Percentiles rank a stretch among this genome's conserved stretches.
Conservation (phyloP, 352 stramenopile species). For the Pythium utonaiense region DNA sequence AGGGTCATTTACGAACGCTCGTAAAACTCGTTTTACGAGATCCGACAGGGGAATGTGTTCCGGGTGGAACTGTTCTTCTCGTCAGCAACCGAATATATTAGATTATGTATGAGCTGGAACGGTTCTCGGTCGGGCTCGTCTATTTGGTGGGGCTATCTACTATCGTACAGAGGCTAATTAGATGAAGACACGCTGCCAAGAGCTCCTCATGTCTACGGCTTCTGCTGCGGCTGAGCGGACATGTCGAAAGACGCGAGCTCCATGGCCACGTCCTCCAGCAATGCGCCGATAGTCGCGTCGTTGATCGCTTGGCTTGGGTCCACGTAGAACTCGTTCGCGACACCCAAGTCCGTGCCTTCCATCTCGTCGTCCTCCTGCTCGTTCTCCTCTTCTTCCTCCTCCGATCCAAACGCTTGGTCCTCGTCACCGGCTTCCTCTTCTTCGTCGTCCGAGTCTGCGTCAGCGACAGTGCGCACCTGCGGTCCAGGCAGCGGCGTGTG, state of each 20-base stretch:
- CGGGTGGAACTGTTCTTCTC: background rate
- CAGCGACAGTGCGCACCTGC: constrained; percentile 54
- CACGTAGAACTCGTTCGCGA: constrained; percentile 36
- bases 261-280: constrained; percentile 72
- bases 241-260: constrained; percentile 61
- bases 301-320: constrained; percentile 20
- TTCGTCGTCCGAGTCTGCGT: constrained; percentile 45
- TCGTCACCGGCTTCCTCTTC: constrained; percentile 31
- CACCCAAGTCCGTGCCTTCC: constrained; percentile 13
- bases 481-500: constrained; percentile 47
- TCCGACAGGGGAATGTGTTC: too few species aligned
- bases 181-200: too few species aligned
- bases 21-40: background rate
- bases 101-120: constrained; percentile 14
- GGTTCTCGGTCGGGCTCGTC: background rate
- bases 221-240: constrained; percentile 31
- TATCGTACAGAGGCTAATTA: background rate
- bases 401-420: constrained; percentile 23
- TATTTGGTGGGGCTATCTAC: background rate
- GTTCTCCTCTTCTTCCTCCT: constrained; percentile 19
- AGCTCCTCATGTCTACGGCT: background rate
- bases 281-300: constrained; percentile 35
- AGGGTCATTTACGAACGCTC: background rate
- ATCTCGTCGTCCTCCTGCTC: constrained; percentile 12
- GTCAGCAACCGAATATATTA: constrained; percentile 7